Percentiles rank a stretch among this genome's conserved stretches.
Evolutionary conservation across 73 alveolate genomes (phyloP).

Genomic region (Paramecium sonneborni): DNA sequence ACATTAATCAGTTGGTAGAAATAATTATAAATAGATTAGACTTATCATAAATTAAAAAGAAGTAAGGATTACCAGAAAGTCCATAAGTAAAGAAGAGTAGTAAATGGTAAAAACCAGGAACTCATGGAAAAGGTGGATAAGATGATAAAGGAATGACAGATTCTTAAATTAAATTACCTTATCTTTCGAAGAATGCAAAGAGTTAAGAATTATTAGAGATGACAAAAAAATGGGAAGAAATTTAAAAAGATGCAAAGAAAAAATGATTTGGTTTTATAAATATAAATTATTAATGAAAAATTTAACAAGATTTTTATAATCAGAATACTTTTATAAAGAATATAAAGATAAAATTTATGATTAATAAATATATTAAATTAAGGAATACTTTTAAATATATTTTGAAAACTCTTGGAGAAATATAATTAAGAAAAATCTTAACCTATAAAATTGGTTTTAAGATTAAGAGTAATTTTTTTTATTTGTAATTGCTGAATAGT

Average conservation of each 20-base stretch:
- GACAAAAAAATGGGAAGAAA: background rate
- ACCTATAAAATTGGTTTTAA: background rate
- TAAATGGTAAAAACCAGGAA: slow-evolving; percentile 30
- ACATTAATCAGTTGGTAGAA: slow-evolving; percentile 31
- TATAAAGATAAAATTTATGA: background rate
- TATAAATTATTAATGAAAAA: background rate
- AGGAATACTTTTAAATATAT: background rate
- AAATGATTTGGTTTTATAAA: background rate
- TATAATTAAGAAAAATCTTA: background rate
- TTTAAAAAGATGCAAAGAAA: background rate
- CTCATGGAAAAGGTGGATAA: background rate
- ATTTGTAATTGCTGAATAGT: background rate
- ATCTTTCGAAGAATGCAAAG: background rate
- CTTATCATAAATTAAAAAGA: background rate
- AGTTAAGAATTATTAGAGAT: background rate
- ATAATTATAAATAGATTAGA: background rate
- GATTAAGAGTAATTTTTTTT: background rate
- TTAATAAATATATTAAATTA: background rate
- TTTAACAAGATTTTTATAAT: background rate
- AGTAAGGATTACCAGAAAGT: slow-evolving; percentile 26
- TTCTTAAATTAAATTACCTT: background rate
- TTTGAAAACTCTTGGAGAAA: background rate
- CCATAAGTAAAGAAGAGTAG: background rate
- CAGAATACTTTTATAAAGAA: background rate
- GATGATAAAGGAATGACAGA: background rate